Evolutionary conservation across 805 yeast species (phyloP).

Genomic region (Blastobotrys robertii): DNA sequence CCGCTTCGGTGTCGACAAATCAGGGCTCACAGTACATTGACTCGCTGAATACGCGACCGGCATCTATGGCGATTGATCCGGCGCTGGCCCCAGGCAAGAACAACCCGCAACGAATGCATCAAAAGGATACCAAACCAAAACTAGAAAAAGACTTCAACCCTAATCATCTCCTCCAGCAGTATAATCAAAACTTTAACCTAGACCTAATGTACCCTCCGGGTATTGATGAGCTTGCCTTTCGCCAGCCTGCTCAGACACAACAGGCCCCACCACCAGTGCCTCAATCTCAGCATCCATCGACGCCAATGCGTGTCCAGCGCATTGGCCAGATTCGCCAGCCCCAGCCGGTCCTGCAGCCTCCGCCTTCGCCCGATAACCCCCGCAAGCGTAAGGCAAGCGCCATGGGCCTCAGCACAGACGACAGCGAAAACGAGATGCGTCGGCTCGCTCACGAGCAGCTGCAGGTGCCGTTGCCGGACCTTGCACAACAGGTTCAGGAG

Average conservation of each 20-base stretch:
- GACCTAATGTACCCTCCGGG: slow-evolving; percentile 1
- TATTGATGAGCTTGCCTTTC: neutral
- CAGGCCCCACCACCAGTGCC: neutral
- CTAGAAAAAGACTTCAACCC: neutral
- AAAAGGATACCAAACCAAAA: neutral
- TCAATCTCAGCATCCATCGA: neutral
- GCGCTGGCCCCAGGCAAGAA: neutral
- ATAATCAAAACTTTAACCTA: no score
- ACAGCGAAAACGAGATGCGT: slow-evolving; percentile 11
- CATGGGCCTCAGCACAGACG: slow-evolving; percentile 7
- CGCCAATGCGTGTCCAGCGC: neutral
- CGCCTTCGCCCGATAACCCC: neutral
- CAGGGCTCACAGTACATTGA: slow-evolving; percentile 1
- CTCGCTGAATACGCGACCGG: neutral
- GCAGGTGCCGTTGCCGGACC: slow-evolving; percentile 10
- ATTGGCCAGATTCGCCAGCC: neutral
- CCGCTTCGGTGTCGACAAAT: neutral
- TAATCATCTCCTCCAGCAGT: neutral
- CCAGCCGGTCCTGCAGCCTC: neutral
- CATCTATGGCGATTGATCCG: neutral
- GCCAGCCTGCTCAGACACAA: neutral
- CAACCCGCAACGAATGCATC: neutral
- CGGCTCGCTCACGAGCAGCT: slow-evolving; percentile 9
- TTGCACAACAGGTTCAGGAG: slow-evolving; percentile 12
- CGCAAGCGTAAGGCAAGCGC: slow-evolving; percentile 7